phyloP scores from a whole-genome alignment of 2,329 filamentous ascomycete genomes.

The Cryphonectria nitschkei region DNA sequence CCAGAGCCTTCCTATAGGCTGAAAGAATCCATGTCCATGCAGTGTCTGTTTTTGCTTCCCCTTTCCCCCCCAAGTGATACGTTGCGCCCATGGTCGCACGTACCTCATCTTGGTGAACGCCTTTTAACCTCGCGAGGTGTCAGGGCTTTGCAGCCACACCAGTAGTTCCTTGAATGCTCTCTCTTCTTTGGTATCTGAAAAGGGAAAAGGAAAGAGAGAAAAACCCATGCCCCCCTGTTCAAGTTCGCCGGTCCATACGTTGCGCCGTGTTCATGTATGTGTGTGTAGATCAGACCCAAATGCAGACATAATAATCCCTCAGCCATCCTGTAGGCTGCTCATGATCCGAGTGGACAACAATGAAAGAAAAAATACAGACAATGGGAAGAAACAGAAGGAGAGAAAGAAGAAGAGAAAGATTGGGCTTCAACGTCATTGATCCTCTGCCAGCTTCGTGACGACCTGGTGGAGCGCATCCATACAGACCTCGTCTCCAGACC shows the following conservation, averaged over 20 bases:
- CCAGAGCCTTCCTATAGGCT: not conserved
- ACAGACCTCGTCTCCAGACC: conserved; percentile 62
- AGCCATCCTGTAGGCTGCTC: not conserved
- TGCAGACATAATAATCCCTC: not conserved
- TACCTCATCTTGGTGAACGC: not conserved
- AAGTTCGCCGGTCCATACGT: not conserved
- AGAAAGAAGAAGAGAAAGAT: not conserved
- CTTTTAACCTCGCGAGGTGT: not conserved
- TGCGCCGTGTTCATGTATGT: not conserved
- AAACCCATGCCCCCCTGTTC: too few relatives aligned
- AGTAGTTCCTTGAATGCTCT: not conserved
- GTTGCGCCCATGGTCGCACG: conserved; percentile 9
- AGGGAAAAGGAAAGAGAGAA: not conserved
- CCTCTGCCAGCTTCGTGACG: conserved; percentile 55
- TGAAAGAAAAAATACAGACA: not conserved
- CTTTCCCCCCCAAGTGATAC: not conserved
- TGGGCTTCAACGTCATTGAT: conserved; percentile 25
- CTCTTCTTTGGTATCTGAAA: conserved; percentile 31
- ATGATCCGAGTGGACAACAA: too few relatives aligned
- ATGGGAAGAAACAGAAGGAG: not conserved
- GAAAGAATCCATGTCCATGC: not conserved
- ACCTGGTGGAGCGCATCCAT: conserved; percentile 61
- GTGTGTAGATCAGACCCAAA: not conserved
- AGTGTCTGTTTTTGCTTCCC: not conserved
- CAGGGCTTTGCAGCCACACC: conserved; percentile 1